phyloP scores from a whole-genome alignment of 139 green algal genomes.

The Yamagishiella unicocca region DNA sequence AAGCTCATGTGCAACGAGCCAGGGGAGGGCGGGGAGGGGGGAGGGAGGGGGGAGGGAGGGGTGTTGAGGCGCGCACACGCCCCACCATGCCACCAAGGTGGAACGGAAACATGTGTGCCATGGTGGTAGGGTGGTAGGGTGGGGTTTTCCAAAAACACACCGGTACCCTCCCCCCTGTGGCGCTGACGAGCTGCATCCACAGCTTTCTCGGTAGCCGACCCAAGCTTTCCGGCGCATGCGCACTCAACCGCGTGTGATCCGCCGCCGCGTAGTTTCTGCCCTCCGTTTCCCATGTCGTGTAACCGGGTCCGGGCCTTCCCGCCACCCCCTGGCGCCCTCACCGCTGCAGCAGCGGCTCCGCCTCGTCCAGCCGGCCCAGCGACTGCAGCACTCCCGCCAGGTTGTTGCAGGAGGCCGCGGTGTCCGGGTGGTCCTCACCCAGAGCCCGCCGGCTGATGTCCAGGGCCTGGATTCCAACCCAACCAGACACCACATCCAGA shows the following conservation, averaged over 20 bases:
- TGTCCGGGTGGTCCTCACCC: constrained; percentile 38
- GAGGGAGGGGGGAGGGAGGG: too few species aligned
- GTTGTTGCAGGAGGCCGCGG: constrained; percentile 32
- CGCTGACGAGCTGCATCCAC: too few species aligned
- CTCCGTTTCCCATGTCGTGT: too few species aligned
- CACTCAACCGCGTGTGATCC: background rate
- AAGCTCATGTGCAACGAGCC: too few species aligned
- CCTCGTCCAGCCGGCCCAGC: constrained; percentile 33
- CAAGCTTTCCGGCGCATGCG: too few species aligned
- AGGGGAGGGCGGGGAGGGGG: too few species aligned
- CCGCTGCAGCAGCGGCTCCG: constrained; percentile 34
- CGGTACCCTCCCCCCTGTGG: background rate
- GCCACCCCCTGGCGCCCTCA: background rate
- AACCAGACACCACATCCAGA: background rate
- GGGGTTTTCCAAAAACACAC: background rate
- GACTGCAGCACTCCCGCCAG: constrained; percentile 38
- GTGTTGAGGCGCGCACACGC: too few species aligned
- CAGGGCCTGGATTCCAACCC: background rate
- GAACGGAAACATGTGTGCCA: background rate
- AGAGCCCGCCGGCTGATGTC: constrained; percentile 8
- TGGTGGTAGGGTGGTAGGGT: background rate
- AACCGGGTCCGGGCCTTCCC: background rate
- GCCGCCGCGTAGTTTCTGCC: too few species aligned
- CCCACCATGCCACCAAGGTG: too few species aligned
- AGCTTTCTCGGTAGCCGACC: too few species aligned